Base-by-base conservation (phyloP, 768 basidiomycete genomes). In the Leccinum subgranulosum region DNA sequence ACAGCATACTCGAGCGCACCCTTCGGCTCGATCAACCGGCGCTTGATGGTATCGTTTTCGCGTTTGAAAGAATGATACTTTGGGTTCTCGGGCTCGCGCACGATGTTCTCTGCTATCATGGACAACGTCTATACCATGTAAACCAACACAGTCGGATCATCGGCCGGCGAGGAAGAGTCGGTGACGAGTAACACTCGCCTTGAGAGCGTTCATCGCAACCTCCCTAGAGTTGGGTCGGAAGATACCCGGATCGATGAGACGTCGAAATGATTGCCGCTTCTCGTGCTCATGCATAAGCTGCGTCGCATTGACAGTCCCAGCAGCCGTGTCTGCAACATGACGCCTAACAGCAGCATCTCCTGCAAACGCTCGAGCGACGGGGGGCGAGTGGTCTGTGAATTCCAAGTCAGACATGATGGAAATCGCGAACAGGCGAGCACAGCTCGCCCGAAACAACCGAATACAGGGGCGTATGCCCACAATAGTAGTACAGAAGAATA, bases 181-280 rank as follows among this genome's bases (percentile, higher is more conserved):
- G 31, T 11, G 49, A 34, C 10, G 3, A 17, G 19, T 7, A 10
- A 28, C 41, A 51, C 49, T 61, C 45, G 86, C 91, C 79, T 84
- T 84, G 62, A 93, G 74, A 55, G 88, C 80, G 56, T 80, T 78
- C 60, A 81, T 68, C 2, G 86, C 85, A 53, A 81, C 76, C 51
- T 80, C 81, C 60, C 80, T 81, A 12, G 85, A 70, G 68, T 92
- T 92, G 6, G 83, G 87, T 3, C 91, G 81, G 51, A 81, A 65
- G 63, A 93, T 92, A 14, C 88, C 90, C 47, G 89, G 89, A 64
- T 92, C 88, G 58, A 92, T 80, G 58, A 92, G 75, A 39, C 91
- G 78, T 46, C 91, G 81, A 69, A 92, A 92, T 55, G 76, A 76
- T 66, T 87, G 88, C 43, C 86, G 83, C 54, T 79, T 81, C 53